phyloP scores from a whole-genome alignment of 768 basidiomycete species.

The Chalciporus chontae region DNA sequence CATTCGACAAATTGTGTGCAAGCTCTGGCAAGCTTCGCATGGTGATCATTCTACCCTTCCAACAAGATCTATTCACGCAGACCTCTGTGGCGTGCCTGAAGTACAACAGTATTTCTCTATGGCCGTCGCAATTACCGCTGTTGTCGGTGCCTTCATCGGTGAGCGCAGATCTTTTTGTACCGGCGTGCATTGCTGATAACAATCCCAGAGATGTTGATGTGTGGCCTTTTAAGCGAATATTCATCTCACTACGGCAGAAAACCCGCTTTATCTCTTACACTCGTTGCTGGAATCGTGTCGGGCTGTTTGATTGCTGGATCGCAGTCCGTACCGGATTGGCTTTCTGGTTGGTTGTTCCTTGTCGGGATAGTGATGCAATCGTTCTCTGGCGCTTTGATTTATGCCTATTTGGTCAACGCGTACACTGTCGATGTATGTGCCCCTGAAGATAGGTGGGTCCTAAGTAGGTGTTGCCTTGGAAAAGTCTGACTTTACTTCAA shows the following conservation, averaged over 20 bases:
- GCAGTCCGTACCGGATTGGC: conserved; percentile 12
- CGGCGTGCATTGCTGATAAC: not conserved
- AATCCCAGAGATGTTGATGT: conserved; percentile 22
- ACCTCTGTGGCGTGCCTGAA: conserved; percentile 19
- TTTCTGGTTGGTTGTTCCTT: conserved; percentile 15
- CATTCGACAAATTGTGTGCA: conserved; percentile 26
- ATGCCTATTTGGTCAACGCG: conserved; percentile 22
- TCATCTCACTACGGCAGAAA: conserved; percentile 28
- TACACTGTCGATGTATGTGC: conserved; percentile 28
- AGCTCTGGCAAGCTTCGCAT: conserved; percentile 18
- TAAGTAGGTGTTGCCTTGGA: not conserved
- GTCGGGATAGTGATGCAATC: conserved; percentile 16
- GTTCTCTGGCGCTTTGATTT: conserved; percentile 7
- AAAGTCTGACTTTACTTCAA: conserved; percentile 4
- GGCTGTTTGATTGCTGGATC: conserved; percentile 16
- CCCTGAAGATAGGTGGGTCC: conserved; percentile 22
- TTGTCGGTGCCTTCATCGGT: too few relatives aligned
- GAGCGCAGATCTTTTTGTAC: not conserved
- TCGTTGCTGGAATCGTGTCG: conserved; percentile 9
- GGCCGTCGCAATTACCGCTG: conserved; percentile 12
- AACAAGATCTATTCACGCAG: conserved; percentile 3
- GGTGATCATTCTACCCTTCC: conserved; percentile 6
- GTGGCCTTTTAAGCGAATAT: conserved; percentile 20
- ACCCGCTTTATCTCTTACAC: conserved; percentile 12
- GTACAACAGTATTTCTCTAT: conserved; percentile 23